Base-by-base conservation (phyloP, 192 early-diverging fungal genomes). In the Coemansia sp. region DNA sequence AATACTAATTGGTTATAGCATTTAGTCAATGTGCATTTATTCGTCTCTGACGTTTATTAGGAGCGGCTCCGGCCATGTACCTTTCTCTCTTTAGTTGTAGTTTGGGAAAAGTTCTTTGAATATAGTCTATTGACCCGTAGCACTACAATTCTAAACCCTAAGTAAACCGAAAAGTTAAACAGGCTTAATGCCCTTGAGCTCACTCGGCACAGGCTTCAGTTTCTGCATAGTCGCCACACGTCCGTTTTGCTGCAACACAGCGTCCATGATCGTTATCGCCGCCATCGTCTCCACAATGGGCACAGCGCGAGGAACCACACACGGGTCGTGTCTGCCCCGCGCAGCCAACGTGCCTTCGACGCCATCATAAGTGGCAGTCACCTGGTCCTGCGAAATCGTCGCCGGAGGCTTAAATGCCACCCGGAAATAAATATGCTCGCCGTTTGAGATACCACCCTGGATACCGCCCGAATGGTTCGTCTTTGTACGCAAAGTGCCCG, bases 231-330 rank as follows among this genome's bases (percentile, higher is more conserved):
- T 61, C 7, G 74, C 72, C 19, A 59, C 45, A 35, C 74, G 69
- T 4, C 59, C 67, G 41, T 83, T 83, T 70, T 81, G 77, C 54
- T 52, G 54, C 43, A 83, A 59, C 55, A 82, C 75, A 75, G 85
- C 73, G 38, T 99, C 97, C 92, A 99, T 98, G 27, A 99, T 77
- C 22, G 90, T 90, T 24, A 98, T 66, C 0, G 93, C 86, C 3
- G 97, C 90, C 97, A 99, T 99, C 13, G 94, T 82, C 77, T 98
- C 97, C 51, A 99, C 97, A 68, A 99, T 99, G 16, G 97, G 97
- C 29, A 93, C 92, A 9, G 97, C 97, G 19, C 97, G 82, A 14
- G 97, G 94, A 22, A 98, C 88, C 6, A 99, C 97, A 54, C 92
- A 99, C 19, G 97, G 97, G 69, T 99, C 97, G 74, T 99, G 97